phyloP scores from a whole-genome alignment of 225 moss, liverwort and hornwort species.

The Pleurozium schreberi region DNA sequence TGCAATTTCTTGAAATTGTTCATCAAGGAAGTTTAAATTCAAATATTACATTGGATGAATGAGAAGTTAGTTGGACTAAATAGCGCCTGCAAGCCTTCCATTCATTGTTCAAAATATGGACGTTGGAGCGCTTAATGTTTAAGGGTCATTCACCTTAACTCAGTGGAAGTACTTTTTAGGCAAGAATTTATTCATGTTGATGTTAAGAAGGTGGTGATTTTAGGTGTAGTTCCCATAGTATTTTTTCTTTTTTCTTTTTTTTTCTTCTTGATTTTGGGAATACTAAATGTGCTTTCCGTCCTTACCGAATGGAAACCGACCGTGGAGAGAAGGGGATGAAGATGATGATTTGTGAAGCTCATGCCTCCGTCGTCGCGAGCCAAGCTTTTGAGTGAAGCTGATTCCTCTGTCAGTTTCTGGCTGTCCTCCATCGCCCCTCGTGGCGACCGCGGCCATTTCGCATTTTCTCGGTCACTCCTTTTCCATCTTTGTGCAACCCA shows the following conservation, averaged over 20 bases:
- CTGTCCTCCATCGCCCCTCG: background rate
- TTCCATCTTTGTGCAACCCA: background rate
- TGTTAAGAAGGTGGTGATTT: background rate
- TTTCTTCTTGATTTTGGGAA: background rate
- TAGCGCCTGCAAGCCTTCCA: too few species aligned
- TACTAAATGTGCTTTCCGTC: too few species aligned
- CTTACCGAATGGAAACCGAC: background rate
- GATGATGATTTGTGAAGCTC: background rate
- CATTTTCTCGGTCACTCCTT: background rate
- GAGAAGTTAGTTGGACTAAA: too few species aligned
- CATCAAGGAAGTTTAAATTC: too few species aligned
- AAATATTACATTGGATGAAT: too few species aligned
- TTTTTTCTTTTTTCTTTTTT: background rate
- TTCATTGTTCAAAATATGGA: too few species aligned
- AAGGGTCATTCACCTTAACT: too few species aligned
- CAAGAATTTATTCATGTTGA: too few species aligned
- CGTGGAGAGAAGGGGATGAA: background rate
- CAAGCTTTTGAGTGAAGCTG: background rate
- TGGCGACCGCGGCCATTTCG: background rate
- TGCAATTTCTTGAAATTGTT: too few species aligned
- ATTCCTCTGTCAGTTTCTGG: background rate
- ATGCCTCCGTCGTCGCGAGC: background rate
- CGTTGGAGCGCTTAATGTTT: too few species aligned
- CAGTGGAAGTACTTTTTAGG: too few species aligned
- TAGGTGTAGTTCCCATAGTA: background rate